Evolutionary conservation across 495 filamentous ascomycete genomes (phyloP), one percentile per base, ranked within the genome.

Genomic region (Monascus purpureus): DNA sequence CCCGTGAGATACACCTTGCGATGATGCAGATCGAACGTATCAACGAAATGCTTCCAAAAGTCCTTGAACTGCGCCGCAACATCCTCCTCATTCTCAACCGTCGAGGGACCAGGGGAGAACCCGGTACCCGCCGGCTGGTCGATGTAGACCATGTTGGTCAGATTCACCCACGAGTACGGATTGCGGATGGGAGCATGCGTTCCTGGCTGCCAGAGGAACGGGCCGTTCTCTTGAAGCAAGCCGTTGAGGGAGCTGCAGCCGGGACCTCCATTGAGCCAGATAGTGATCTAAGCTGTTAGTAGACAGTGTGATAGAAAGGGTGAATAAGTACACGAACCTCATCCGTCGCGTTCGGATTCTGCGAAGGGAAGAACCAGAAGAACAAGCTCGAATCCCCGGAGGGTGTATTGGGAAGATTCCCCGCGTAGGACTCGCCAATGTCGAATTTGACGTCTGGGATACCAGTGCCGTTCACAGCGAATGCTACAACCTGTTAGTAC

Each of bases 81-180:
- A 32, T 81, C 79, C 6, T 63, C 50, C 38, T 84, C 78, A 39
- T 69, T 63, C 1, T 57, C 69, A 15, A 74, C 75, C n/a, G 61
- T 73, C 0, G 71, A 57, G 2, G 50, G 62, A 1, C 78, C 80
- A 17, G 70, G 70, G 0, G 70, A 70, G 38, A 80, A 81, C 9
- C 82, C 82, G 8, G 80, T 81, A 24, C 82, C 79, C 8, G 83
- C 72, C 0, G 82, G 82, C 42, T 87, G 81, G 29, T 84, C 79
- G 17, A 83, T 57, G 53, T 72, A 86, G 25, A 86, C 61, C 40
- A 84, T 60, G 42, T 86, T 86, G 26, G 81, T 83, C 29, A 90
- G 53, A 25, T 80, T 83, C 12, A 67, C 62, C 77, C 77, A 85
- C 9, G 63, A 67, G 44, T 72, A 83, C 0, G 71, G 71, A 41